Evolutionary conservation across 1,284 basidiomycete genomes (phyloP), one percentile per base, ranked within the genome.

Genomic region (Vanrija sp.): DNA sequence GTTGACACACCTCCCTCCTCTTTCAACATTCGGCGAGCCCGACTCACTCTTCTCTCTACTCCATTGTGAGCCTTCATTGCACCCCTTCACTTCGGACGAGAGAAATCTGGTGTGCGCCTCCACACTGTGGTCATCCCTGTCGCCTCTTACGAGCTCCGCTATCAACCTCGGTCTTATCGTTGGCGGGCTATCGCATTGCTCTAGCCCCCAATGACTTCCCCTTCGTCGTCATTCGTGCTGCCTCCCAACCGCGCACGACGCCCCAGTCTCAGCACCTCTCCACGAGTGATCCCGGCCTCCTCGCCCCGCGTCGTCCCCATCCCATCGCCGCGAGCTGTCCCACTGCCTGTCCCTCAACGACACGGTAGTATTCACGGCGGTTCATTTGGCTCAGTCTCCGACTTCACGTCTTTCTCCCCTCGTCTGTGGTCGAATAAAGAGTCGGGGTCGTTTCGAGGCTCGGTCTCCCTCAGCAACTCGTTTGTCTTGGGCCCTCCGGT

Each of bases 331-430:
- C 62, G 62, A 15, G 52, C 55, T 0, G 52, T 59, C 1, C 59
- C 63, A 2, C 56, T 64, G 6, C 61, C 65, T 7, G 63, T 66
- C n/a, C 65, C 65, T 7, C 60, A 59, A 51, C 63, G 65, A 8
- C 61, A 63, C 47, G 65, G 65, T 12, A 60, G 57, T 26, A 40
- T 66, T 51, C 54, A 48, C 12, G 55, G 51, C 6, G 62, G 57
- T 5, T 61, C 59, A 0, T 63, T 61, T 42, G 57, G 62, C 10
- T 62, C 60, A 12, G 48, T 56, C 23, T 55, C 55, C 10, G 62
- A 57, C 46, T 58, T 56, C 38, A 38, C 55, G 23, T 43, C 54
- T 10, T 21, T 55, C 42, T 60, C 49, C 14, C 56, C 50, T 14
- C 48, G 54, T 16, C 39, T 51, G 6, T 49, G 47, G 25, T 38